Evolutionary conservation across 352 stramenopile species (phyloP), one percentile per base, ranked within the genome.

Genomic region (Globisporangium viniferum): DNA sequence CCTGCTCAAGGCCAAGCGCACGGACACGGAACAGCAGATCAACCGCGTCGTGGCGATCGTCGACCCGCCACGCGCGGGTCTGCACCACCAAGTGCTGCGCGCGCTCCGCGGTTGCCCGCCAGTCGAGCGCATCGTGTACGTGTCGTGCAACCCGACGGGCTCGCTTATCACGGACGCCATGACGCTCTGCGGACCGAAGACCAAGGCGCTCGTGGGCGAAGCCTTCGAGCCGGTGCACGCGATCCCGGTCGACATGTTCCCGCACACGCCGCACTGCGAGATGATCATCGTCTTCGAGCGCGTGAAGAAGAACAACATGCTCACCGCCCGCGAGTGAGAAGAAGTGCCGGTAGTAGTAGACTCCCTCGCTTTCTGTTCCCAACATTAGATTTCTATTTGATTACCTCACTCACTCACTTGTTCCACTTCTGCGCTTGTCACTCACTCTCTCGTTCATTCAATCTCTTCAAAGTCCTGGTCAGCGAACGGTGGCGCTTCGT

Each of bases 171-270:
- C 94, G 67, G 86, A 95, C 64, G 86, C 86, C 4, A 75, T 89
- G 67, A 93, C 76, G 57, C 86, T 99, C 15, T 99, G 98, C 73
- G 79, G 86, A 9, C 94, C 96, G 22, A 90, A 93, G 56, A 98
- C 94, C 22, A 98, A 98, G 74, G 94, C 92, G 39, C 87, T 98
- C 56, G 81, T 81, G 33, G 97, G 97, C 44, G 72, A 87, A 27
- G 82, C 97, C 1, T 99, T 99, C 75, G 77, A 88, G 55, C 89
- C 92, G 18, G 93, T 98, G 36, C 84, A 94, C 65, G 92, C 94
- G 8, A 92, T 96, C 49, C 97, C 97, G 2, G 97, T 99, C 39
- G 98, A 99, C 79, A 98, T 99, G 93, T 99, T 99, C 77, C 98
- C 98, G 1, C 92, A 98, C 72, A 99, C 97, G 18, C 83, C 86